Evolutionary conservation across 1,284 basidiomycete species (phyloP), one percentile per base, ranked within the genome.

Genomic region (Cryptococcus neoformans): DNA sequence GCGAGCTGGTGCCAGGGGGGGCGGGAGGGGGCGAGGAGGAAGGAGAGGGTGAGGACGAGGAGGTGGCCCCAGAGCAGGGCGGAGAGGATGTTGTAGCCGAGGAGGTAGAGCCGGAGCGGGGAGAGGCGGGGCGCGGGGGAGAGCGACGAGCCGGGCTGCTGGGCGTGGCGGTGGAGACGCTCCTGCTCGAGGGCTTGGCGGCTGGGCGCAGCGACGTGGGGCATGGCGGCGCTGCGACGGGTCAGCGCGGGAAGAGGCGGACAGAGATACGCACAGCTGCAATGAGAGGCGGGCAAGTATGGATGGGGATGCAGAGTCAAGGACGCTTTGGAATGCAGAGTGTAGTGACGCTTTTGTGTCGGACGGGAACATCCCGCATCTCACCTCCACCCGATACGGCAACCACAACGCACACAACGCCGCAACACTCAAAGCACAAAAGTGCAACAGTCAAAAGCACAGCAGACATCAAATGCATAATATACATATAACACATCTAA

Each of bases 21-120:
- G 48, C 44, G 8, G 44, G 56, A 41, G 28, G 69, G 59, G 2
- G 71, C 68, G 36, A 62, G 10, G 54, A 76, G 54, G 65, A 77
- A 68, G 11, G 54, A 42, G 53, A 72, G 51, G 47, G 81, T 80
- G 54, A 73, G 65, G 66, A 81, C 61, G 65, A 94, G 85, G 58
- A 94, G 78, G 73, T 84, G 83, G 0, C 76, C 75, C 92, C 92
- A 95, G 45, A 85, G 87, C 4, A 85, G 52, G 0, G 87, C 80
- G 0, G 89, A 90, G 53, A 87, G 68, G 59, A 83, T 62, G 79
- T 96, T 95, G 82, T 92, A 96, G 1, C 79, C 74, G 56, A 90
- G 65, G 1, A 96, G 82, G 79, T 94, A 95, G 75, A 63, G 56
- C 57, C 76, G 77, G 56, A 73, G 39, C 10, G 69, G 67, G 5